A percentile compares a stretch with the other conserved stretches of the same genome.
These are phyloP conservation scores for Fusarium secorum DNA, from an alignment of 2,329 filamentous ascomycete species.

Conservation along the genomic window DNA sequence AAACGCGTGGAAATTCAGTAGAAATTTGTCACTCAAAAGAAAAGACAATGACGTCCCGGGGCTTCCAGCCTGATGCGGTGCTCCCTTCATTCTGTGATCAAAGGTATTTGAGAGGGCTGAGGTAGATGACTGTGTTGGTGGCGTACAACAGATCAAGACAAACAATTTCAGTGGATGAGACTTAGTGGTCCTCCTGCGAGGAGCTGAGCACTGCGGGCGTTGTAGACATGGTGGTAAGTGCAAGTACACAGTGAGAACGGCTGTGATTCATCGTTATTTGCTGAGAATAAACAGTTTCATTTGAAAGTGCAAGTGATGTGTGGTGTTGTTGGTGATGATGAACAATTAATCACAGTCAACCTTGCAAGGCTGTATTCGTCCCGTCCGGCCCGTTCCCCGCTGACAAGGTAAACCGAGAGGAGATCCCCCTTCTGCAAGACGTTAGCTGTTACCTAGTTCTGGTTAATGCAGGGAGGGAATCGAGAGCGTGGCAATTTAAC, in stretches of 20 bases:
- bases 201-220: slow-evolving; percentile 15
- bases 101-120: not conserved
- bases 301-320: not conserved
- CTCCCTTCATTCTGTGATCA: not conserved
- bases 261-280: not conserved
- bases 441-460: not conserved
- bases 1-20: not conserved
- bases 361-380: slow-evolving; percentile 18
- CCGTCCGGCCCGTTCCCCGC: slow-evolving; percentile 31
- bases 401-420: slow-evolving; percentile 9
- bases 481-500: slow-evolving; percentile 7
- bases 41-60: not conserved
- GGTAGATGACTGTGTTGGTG: slow-evolving; percentile 24
- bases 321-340: slow-evolving; percentile 1
- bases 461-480: slow-evolving; percentile 8
- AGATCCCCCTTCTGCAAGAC: not conserved
- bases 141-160: slow-evolving; percentile 19
- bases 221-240: not conserved
- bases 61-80: not conserved
- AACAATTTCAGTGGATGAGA: slow-evolving; percentile 8
- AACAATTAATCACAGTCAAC: not conserved
- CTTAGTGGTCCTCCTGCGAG: not conserved
- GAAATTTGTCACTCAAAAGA: not conserved
- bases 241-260: not conserved
- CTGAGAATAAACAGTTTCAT: not conserved